A percentile compares a stretch with the other conserved stretches of the same genome.
Evolutionary conservation across 202 grass and related monocot genomes (phyloP).

Genomic region (Schoenoplectus triqueter): DNA sequence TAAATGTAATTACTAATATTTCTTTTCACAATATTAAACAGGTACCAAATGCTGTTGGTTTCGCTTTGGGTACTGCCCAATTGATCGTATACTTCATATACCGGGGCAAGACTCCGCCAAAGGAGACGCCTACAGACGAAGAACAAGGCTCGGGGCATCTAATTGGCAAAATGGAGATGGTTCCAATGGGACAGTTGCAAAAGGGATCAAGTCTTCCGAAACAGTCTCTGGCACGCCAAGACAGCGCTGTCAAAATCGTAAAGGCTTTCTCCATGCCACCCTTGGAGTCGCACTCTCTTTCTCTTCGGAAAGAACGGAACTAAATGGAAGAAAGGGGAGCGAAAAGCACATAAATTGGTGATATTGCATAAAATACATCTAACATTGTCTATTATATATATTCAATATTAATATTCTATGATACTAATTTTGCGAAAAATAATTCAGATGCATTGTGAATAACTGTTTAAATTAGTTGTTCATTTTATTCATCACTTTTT

Average conservation of each 20-base stretch:
- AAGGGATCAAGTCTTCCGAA: constrained; percentile 69
- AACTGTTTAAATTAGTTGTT: too few species aligned
- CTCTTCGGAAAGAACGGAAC: constrained; percentile 42
- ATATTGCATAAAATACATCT: too few species aligned
- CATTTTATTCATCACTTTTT: too few species aligned
- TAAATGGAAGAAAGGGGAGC: not conserved
- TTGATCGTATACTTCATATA: constrained; percentile 62
- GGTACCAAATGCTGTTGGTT: constrained; percentile 81
- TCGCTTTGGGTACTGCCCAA: constrained; percentile 61
- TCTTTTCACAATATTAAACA: constrained; percentile 19
- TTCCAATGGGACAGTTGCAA: constrained; percentile 35
- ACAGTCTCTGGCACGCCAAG: constrained; percentile 31
- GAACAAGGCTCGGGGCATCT: constrained; percentile 58
- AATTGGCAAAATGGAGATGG: constrained; percentile 52
- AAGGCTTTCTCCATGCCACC: constrained; percentile 71
- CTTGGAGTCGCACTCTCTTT: constrained; percentile 61
- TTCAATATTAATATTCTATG: too few species aligned
- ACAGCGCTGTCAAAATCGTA: constrained; percentile 43
- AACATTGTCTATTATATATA: too few species aligned
- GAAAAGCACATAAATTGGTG: not conserved
- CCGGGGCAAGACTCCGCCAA: constrained; percentile 29
- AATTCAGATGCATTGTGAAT: too few species aligned
- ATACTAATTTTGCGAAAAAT: too few species aligned
- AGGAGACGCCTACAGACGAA: constrained; percentile 38
- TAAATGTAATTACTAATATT: not conserved